Percentiles rank a stretch among this genome's conserved stretches.
Evolutionary conservation across 257 asterid species (phyloP).

Genomic region (Forsythia viridissima): DNA sequence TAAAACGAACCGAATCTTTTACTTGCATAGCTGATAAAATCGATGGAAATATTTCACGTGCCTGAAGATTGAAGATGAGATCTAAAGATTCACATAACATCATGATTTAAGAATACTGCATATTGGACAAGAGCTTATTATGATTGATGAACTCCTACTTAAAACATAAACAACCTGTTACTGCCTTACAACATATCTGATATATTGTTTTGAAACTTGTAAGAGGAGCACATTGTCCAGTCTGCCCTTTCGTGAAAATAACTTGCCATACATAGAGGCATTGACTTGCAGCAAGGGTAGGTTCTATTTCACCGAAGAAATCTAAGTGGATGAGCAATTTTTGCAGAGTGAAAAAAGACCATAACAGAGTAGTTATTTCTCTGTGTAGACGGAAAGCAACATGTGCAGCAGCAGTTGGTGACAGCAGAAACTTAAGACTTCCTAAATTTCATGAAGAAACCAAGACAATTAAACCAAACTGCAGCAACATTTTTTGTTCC

Average conservation of each 20-base stretch:
- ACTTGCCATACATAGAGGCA: neutral
- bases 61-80: neutral
- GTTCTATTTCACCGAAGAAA: conserved; percentile 12
- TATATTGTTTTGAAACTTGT: conserved; percentile 8
- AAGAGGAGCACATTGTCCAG: neutral
- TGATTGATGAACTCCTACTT: neutral
- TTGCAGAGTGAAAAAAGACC: neutral
- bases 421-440: neutral
- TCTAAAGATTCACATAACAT: conserved; percentile 2
- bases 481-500: neutral
- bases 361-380: neutral
- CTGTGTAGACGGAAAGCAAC: neutral
- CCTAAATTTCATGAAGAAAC: neutral
- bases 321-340: conserved; percentile 8
- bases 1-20: conserved; percentile 12
- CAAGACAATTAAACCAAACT: neutral
- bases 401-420: neutral
- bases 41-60: neutral
- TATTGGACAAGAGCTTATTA: neutral
- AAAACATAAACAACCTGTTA: neutral
- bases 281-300: conserved; percentile 14
- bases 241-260: neutral
- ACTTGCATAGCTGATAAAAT: conserved; percentile 2
- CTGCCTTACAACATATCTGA: neutral
- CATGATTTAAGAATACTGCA: neutral